Evolutionary conservation across 192 early-diverging fungal genomes (phyloP).

Genomic region (Jimgerdemannia flammicorona): DNA sequence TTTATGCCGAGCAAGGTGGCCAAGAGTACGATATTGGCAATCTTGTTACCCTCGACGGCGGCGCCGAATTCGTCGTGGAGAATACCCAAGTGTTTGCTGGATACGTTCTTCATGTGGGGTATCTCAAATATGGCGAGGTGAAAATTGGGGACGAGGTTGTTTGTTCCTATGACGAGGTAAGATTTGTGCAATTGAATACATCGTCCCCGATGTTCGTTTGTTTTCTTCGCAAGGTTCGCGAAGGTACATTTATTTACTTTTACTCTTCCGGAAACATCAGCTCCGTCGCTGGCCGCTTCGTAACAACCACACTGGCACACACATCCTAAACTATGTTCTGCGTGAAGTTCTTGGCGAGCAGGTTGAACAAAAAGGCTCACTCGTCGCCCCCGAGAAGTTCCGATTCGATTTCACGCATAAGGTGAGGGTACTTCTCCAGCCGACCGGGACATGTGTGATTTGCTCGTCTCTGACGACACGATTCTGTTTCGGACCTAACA

Average conservation of each 20-base stretch:
- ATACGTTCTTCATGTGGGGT: conserved; percentile 94
- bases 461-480: no score
- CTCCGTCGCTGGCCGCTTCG: conserved; percentile 82
- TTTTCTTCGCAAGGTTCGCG: background rate
- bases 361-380: conserved; percentile 93
- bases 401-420: conserved; percentile 94
- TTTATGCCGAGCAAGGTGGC: conserved; percentile 97
- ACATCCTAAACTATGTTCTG: conserved; percentile 94
- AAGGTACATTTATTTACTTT: no score
- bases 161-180: conserved; percentile 80
- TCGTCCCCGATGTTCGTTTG: background rate
- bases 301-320: conserved; percentile 96
- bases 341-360: conserved; percentile 74
- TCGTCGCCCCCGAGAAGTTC: conserved; percentile 94
- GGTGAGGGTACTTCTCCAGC: conserved; percentile 22
- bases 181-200: background rate
- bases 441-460: background rate
- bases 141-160: conserved; percentile 65
- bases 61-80: conserved; percentile 88
- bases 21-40: conserved; percentile 92
- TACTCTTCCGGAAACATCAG: conserved; percentile 18
- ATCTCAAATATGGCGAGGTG: conserved; percentile 86
- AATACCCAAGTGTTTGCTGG: conserved; percentile 92
- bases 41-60: conserved; percentile 76
- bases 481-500: no score